Percentiles rank a stretch among this genome's conserved stretches.
Evolutionary conservation across 345 rosid species (phyloP).

Genomic region (Anastatica hierochuntica): DNA sequence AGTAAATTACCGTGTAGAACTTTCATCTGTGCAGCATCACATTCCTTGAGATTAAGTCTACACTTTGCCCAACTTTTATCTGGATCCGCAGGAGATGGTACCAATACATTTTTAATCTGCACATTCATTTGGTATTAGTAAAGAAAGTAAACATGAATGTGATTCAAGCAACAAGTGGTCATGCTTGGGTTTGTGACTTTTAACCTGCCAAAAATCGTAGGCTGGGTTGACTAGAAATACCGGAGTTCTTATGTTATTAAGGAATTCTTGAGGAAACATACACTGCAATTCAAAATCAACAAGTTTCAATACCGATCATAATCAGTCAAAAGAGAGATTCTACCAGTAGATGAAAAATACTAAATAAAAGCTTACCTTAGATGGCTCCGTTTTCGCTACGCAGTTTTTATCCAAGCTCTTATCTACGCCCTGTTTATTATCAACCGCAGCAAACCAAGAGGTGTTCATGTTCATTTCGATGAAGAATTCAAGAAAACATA

Average conservation of each 20-base stretch:
- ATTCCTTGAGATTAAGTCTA: conserved; percentile 47
- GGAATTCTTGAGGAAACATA: conserved; percentile 55
- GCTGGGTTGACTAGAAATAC: conserved; percentile 67
- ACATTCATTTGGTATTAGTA: conserved; percentile 18
- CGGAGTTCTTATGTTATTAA: conserved; percentile 54
- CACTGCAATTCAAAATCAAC: conserved; percentile 35
- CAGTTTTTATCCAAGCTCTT: conserved; percentile 47
- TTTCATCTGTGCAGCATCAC: too few relatives aligned
- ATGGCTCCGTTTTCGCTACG: conserved; percentile 36
- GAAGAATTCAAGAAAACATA: not conserved
- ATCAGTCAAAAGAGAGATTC: not conserved
- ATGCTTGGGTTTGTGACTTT: too few relatives aligned
- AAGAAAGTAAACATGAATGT: conserved; percentile 1
- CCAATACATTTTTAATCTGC: conserved; percentile 63
- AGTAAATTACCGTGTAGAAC: conserved; percentile 71
- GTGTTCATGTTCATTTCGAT: not conserved
- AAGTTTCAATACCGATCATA: not conserved
- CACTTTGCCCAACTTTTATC: conserved; percentile 51
- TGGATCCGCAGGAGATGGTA: conserved; percentile 52
- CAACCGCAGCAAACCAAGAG: not conserved
- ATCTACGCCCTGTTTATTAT: conserved; percentile 44
- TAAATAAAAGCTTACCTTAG: conserved; percentile 27
- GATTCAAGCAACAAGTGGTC: not conserved
- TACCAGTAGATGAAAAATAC: not conserved
- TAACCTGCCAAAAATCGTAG: too few relatives aligned